Conservation (phyloP, 805 yeast genomes). For the Suhomyces emberorum region DNA sequence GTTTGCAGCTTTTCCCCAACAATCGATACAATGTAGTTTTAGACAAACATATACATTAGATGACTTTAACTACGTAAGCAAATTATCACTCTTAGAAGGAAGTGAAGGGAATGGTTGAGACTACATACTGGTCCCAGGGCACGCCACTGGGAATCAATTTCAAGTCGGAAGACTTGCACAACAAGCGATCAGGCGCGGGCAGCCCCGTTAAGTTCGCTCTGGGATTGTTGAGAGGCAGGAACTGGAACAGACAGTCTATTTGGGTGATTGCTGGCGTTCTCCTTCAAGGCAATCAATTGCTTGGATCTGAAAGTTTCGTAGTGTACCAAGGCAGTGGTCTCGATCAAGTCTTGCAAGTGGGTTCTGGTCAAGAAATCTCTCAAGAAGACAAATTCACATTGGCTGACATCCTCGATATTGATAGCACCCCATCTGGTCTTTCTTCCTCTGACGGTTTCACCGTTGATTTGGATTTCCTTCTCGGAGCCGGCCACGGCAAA, state of each 20-base stretch:
- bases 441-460: slow-evolving; percentile 83
- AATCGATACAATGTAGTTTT: too few relatives aligned
- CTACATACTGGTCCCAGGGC: neutral
- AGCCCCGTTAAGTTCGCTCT: slow-evolving; percentile 1
- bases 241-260: slow-evolving; percentile 30
- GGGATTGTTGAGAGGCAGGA: slow-evolving; percentile 8
- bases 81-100: too few relatives aligned
- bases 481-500: slow-evolving; percentile 95
- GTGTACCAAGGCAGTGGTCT: slow-evolving; percentile 81
- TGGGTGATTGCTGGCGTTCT: slow-evolving; percentile 59
- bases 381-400: slow-evolving; percentile 92
- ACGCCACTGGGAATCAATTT: too few relatives aligned
- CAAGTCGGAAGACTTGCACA: too few relatives aligned
- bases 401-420: slow-evolving; percentile 89
- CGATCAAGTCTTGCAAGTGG: slow-evolving; percentile 93
- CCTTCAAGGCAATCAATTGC: slow-evolving; percentile 91
- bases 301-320: slow-evolving; percentile 92
- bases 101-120: too few relatives aligned
- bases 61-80: too few relatives aligned
- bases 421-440: slow-evolving; percentile 92
- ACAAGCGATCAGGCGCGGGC: neutral
- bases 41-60: too few relatives aligned
- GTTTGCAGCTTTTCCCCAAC: too few relatives aligned
- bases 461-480: slow-evolving; percentile 68
- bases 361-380: slow-evolving; percentile 94